Evolutionary conservation across 805 yeast genomes (phyloP).

Genomic region (Kodamaea kaohsiungensis): DNA sequence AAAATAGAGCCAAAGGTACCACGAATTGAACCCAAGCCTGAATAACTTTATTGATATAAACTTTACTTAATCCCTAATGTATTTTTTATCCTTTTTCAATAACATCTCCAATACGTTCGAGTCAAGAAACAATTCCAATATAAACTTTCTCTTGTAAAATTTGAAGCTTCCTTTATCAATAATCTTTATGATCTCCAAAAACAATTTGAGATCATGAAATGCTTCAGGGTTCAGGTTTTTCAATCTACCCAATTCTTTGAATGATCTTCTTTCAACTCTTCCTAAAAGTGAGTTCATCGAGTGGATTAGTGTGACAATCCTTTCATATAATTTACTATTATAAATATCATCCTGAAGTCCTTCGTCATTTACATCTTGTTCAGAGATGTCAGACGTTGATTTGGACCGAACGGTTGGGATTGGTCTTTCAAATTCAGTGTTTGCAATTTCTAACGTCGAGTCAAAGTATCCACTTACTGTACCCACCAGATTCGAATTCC

Average conservation of each 20-base stretch:
- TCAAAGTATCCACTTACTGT: slow-evolving; percentile 3
- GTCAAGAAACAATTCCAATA: slow-evolving; percentile 61
- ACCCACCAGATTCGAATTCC: slow-evolving; percentile 6
- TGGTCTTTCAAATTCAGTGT: background rate
- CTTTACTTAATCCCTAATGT: background rate
- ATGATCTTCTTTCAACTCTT: slow-evolving; percentile 53
- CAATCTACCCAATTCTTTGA: slow-evolving; percentile 55
- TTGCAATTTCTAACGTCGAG: background rate
- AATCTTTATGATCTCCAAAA: slow-evolving; percentile 50
- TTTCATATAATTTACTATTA: slow-evolving; percentile 20
- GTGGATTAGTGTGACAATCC: slow-evolving; percentile 42
- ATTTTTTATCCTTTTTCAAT: slow-evolving; percentile 20
- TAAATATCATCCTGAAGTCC: slow-evolving; percentile 10
- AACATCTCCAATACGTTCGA: slow-evolving; percentile 53
- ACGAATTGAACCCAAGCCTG: background rate
- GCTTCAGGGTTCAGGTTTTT: slow-evolving; percentile 50
- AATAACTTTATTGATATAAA: background rate
- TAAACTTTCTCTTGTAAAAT: slow-evolving; percentile 60
- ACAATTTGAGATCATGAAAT: slow-evolving; percentile 58
- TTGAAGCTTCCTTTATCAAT: slow-evolving; percentile 62
- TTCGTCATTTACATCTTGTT: background rate
- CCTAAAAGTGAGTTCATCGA: slow-evolving; percentile 48
- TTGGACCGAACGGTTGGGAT: background rate
- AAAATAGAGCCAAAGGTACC: background rate
- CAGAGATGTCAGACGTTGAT: background rate